Evolutionary conservation across 176 grass and related monocot genomes (phyloP).

Genomic region (Panicum miliaceum): DNA sequence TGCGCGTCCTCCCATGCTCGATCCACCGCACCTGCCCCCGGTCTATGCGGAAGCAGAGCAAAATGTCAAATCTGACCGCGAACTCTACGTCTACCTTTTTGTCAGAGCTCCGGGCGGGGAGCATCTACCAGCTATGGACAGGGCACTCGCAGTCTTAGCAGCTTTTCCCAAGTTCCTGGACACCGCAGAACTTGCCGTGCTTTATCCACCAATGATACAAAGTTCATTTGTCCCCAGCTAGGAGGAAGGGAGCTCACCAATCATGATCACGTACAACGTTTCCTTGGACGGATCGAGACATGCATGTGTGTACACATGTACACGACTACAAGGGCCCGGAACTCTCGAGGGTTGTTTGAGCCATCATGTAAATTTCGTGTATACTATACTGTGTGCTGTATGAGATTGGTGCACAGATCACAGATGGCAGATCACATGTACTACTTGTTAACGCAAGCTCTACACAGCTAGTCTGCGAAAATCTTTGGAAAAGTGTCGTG

Average conservation of each 20-base stretch:
- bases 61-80: neutral
- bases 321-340: neutral
- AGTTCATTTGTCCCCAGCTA: neutral
- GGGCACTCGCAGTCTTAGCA: neutral
- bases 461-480: neutral
- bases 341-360: neutral
- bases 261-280: neutral
- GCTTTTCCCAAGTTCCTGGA: neutral
- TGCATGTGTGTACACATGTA: neutral
- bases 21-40: neutral
- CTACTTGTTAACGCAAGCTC: no score
- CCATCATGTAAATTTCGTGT: no score
- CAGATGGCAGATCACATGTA: no score
- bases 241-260: neutral
- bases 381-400: no score
- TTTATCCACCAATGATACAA: neutral
- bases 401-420: no score
- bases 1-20: neutral
- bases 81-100: neutral
- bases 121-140: neutral
- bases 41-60: neutral
- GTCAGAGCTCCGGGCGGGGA: neutral
- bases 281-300: neutral
- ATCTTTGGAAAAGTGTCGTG: neutral
- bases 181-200: neutral